A percentile compares a stretch with the other conserved stretches of the same genome.
These are phyloP conservation scores for Hordeum vulgare DNA, from an alignment of 176 grass and related monocot genomes.

Conservation along the genomic window MorexV3_pseudomolecules_assembly NC_058523.1:112685211-112685710, in stretches of 20 bases:
- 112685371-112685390: conserved; percentile 85
- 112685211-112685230: neutral
- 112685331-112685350: conserved; percentile 77
- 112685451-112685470: conserved; percentile 15
- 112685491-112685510: neutral
- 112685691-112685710: conserved; percentile 79
- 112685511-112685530: too few relatives aligned
- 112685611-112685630: conserved; percentile 74
- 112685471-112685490: neutral
- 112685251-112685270: conserved; percentile 69
- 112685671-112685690: conserved; percentile 86
- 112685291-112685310: conserved; percentile 81
- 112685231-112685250: conserved; percentile 92
- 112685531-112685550: too few relatives aligned
- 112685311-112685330: conserved; percentile 98
- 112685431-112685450: conserved; percentile 54
- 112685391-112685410: conserved; percentile 93
- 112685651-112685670: conserved; percentile 73
- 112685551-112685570: neutral
- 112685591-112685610: neutral
- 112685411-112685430: conserved; percentile 89
- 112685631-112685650: conserved; percentile 70
- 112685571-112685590: neutral
- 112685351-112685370: conserved; percentile 39
- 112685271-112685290: conserved; percentile 62